Conservation (phyloP, 2,329 filamentous ascomycete species). For the Penicillium paneum region DNA sequence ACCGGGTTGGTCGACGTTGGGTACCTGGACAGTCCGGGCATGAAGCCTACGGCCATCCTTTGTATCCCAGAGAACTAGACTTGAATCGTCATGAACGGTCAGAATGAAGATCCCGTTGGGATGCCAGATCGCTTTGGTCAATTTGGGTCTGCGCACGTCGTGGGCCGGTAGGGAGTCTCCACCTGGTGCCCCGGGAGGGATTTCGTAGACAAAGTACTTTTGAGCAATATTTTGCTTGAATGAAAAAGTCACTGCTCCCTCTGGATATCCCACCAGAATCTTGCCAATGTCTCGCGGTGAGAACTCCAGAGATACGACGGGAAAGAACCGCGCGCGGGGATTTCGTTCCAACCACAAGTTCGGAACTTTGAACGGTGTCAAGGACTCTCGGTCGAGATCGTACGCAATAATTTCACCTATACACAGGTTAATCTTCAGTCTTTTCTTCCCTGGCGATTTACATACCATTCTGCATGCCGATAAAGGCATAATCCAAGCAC, state of each 20-base stretch:
- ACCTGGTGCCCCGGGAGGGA: conserved; percentile 81
- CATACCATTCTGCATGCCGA: conserved; percentile 70
- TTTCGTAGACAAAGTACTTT: conserved; percentile 77
- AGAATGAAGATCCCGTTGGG: conserved; percentile 87
- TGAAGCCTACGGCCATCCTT: conserved; percentile 82
- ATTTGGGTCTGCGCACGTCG: conserved; percentile 63
- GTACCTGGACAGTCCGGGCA: conserved; percentile 74
- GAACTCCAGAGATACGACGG: conserved; percentile 74
- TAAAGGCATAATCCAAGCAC: conserved; percentile 86
- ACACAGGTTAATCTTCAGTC: neutral
- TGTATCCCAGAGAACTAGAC: conserved; percentile 88
- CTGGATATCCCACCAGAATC: conserved; percentile 82
- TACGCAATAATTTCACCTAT: conserved; percentile 81
- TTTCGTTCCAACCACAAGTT: conserved; percentile 81
- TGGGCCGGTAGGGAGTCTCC: conserved; percentile 60
- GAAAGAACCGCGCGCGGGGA: conserved; percentile 60
- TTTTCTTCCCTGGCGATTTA: conserved; percentile 1
- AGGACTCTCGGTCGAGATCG: conserved; percentile 76
- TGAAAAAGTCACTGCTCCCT: conserved; percentile 85
- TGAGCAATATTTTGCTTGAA: conserved; percentile 84
- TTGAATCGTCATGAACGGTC: conserved; percentile 85
- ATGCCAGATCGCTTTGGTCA: conserved; percentile 89
- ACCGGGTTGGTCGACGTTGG: conserved; percentile 67
- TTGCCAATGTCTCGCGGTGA: conserved; percentile 92
- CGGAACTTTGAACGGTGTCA: conserved; percentile 76